Evolutionary conservation across 148 eudicot species (phyloP), one percentile per base, ranked within the genome.

Genomic region (Bassia scoparia): DNA sequence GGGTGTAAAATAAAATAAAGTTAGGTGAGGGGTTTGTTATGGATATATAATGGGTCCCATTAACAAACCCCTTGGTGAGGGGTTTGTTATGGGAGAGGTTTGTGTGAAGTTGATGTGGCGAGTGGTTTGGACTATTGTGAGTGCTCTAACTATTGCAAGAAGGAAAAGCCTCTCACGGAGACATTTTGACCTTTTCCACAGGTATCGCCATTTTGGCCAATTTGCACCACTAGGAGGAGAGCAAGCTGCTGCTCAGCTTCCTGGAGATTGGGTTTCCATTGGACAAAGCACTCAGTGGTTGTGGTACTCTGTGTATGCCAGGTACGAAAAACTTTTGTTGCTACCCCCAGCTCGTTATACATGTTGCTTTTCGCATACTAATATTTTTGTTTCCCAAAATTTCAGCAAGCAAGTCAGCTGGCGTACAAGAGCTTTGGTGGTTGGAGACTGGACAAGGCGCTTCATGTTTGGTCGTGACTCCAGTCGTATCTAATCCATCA

Each of bases 171-270:
- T 34, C 23, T 52, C 18, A 35, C 64, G 26, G 15, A 30, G n/a
- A n/a, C n/a, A n/a, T n/a, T n/a, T 67, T 59, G 29, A 4, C 17
- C 11, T 16, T 24, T 1, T 67, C 61, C 61, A 3, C 72, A 91
- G 97, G 90, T 92, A 92, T 77, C 79, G 78, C 78, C 97, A 92
- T 84, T 71, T 92, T 2, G 97, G 97, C 21, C 97, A 92, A 70
- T 92, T 92, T 81, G 97, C 97, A 60, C 97, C 97, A 35, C 82
- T 92, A 62, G 97, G 97, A 83, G 97, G 97, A 72, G 97, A 92
- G 75, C 95, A 92, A 80, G 89, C 97, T 61, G 97, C 97, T 26
- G 95, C 95, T 27, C 88, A 92, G 78, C 97, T 92, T 55, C 97
- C 97, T 5, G 97, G 97, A 74, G 97, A 92, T 73, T 86, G 90